These are phyloP conservation scores for Ascochyta pisi DNA, from an alignment of 2,329 filamentous ascomycete species.

Conservation along the genomic window DNA sequence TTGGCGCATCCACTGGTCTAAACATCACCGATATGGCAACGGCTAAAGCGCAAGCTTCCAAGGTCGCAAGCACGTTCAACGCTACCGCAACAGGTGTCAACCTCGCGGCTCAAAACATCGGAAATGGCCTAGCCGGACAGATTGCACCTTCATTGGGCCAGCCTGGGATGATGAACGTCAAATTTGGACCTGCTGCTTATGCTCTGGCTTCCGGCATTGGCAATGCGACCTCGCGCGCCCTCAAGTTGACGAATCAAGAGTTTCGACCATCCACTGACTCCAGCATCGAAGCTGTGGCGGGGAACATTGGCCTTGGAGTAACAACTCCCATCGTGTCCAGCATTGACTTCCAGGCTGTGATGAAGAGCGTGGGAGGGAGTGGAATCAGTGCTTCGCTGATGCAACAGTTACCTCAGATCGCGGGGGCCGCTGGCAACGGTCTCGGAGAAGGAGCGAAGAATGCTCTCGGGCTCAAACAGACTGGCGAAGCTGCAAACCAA, in stretches of 20 bases:
- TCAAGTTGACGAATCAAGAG: slow-evolving; percentile 31
- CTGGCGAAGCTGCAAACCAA: not conserved
- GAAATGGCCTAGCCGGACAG: slow-evolving; percentile 32
- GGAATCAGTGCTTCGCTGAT: slow-evolving; percentile 15
- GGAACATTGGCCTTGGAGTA: slow-evolving; percentile 37
- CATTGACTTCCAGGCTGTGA: slow-evolving; percentile 26
- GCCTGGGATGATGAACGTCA: not conserved
- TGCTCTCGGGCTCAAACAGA: slow-evolving; percentile 28
- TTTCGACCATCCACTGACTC: slow-evolving; percentile 25
- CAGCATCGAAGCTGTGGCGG: slow-evolving; percentile 32
- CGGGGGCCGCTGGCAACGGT: slow-evolving; percentile 35
- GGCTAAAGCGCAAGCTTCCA: slow-evolving; percentile 26
- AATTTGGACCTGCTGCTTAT: slow-evolving; percentile 31
- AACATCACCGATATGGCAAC: slow-evolving; percentile 29
- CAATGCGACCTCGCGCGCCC: slow-evolving; percentile 33
- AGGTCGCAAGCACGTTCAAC: slow-evolving; percentile 29
- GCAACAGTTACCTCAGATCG: slow-evolving; percentile 33
- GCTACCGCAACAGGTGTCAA: slow-evolving; percentile 33
- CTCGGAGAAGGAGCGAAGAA: slow-evolving; percentile 37
- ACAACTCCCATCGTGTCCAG: slow-evolving; percentile 32
- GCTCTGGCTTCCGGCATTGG: slow-evolving; percentile 39
- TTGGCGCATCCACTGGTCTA: slow-evolving; percentile 36
- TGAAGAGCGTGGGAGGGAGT: slow-evolving; percentile 20
- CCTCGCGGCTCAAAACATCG: slow-evolving; percentile 35
- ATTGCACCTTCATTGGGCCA: slow-evolving; percentile 23